Evolutionary conservation across 345 rosid genomes (phyloP).

Genomic region (Ailanthus altissimus): DNA sequence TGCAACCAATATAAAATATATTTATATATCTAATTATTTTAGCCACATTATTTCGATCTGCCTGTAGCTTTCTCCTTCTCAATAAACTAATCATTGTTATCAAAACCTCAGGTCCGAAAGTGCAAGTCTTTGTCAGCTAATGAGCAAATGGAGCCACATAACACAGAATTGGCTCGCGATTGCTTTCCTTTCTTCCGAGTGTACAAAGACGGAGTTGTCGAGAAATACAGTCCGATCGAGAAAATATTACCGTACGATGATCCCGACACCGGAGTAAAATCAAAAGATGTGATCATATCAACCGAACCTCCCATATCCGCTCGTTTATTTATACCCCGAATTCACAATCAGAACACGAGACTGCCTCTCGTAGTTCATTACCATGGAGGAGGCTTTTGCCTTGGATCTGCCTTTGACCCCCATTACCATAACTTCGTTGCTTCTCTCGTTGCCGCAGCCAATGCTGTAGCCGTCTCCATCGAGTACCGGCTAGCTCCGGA

Average conservation of each 20-base stretch:
- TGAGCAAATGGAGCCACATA: too few relatives aligned
- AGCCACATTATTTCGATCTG: too few relatives aligned
- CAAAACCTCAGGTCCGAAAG: too few relatives aligned
- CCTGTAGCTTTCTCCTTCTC: too few relatives aligned
- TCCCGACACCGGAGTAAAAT: slow-evolving; percentile 25
- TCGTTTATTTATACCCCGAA: slow-evolving; percentile 27
- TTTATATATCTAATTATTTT: too few relatives aligned
- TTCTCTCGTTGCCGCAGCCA: slow-evolving; percentile 24
- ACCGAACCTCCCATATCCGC: slow-evolving; percentile 26
- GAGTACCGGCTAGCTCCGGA: slow-evolving; percentile 43
- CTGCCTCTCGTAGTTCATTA: slow-evolving; percentile 37
- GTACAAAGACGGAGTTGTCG: slow-evolving; percentile 35
- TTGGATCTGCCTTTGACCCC: slow-evolving; percentile 29
- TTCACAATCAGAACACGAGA: slow-evolving; percentile 8
- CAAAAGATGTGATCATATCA: slow-evolving; percentile 33
- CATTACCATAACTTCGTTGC: slow-evolving; percentile 15
- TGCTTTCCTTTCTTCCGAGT: slow-evolving; percentile 27
- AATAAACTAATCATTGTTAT: too few relatives aligned
- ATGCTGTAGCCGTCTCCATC: slow-evolving; percentile 28
- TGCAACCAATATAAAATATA: too few relatives aligned
- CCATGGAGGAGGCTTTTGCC: slow-evolving; percentile 39
- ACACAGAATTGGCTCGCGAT: too few relatives aligned
- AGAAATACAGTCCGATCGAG: slow-evolving; percentile 11
- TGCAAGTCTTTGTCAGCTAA: too few relatives aligned
- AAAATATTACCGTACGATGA: slow-evolving; percentile 22